Base-by-base conservation (phyloP, 805 yeast genomes). In the Candida sakaeoensis region DNA sequence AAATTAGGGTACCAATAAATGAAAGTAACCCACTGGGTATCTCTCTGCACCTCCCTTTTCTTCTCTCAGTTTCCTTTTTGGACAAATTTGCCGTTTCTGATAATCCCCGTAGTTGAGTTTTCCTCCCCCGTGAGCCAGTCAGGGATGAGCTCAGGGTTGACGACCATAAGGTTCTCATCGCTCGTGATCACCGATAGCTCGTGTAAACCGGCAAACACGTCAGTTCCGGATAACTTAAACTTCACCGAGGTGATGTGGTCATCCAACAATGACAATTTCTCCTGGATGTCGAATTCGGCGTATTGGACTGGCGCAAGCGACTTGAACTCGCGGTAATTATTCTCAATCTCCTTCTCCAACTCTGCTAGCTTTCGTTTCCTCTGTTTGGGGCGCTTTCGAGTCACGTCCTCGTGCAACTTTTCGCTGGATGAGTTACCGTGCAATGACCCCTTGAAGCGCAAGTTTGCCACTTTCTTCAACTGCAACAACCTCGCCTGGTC, bases 71-170 rank as follows among this genome's bases (percentile, higher is more conserved):
- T 7, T 21, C 9, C 24, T 28, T 15, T 18, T 40, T 35, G 40
- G 21, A 33, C 32, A 33, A 48, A 45, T 34, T 31, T 39, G 8
- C 41, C 37, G 37, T 59, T 49, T 30, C 44, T 48, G 6, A 59
- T 45, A 12, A 46, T 50, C 0, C 89, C 89, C 26, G 74, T 63
- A 29, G 61, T 60, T 1, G 59, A 49, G 0, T 85, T 83, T 45
- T 80, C 81, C 55, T 85, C 88, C 2, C 95, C 95, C 3, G 90
- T 79, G 23, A 86, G 57, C 90, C 89, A 86, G 22, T 79, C 74
- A 1, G 95, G 95, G 12, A 84, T 60, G 0, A 48, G 63, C n/a
- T 69, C 62, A 0, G 84, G 73, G 48, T 83, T 73, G 2, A 80
- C 58, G 0, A 70, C 50, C 73, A 46, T 61, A 41, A 38, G 65